Evolutionary conservation across 1,284 basidiomycete species (phyloP).

Genomic region (Leccinum pachyderme): DNA sequence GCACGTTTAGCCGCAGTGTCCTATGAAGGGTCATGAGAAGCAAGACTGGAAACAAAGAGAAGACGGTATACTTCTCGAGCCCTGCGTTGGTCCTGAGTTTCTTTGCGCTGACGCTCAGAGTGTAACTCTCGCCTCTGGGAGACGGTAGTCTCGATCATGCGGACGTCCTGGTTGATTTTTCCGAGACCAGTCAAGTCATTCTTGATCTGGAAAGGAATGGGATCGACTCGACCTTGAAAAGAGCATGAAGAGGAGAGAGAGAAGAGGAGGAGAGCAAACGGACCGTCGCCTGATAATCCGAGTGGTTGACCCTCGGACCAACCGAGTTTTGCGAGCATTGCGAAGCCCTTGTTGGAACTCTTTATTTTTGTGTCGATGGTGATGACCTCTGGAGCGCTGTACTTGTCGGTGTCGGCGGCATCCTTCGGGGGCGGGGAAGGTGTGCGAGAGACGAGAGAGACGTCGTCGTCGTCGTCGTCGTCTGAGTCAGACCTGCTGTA

Average conservation of each 20-base stretch:
- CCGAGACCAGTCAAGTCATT: constrained; percentile 74
- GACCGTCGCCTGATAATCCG: background rate
- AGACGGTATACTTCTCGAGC: constrained; percentile 57
- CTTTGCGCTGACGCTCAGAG: constrained; percentile 74
- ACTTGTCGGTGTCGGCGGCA: constrained; percentile 61
- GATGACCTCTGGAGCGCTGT: constrained; percentile 67
- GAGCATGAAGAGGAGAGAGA: background rate
- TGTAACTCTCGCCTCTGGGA: constrained; percentile 74
- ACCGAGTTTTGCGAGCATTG: constrained; percentile 75
- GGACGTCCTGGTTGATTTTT: constrained; percentile 70
- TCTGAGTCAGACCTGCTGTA: constrained; percentile 40
- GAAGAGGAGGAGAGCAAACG: background rate
- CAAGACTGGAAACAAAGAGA: constrained; percentile 3
- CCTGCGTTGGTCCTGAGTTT: constrained; percentile 71
- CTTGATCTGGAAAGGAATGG: constrained; percentile 77
- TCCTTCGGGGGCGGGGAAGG: constrained; percentile 54
- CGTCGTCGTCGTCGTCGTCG: constrained; percentile 55
- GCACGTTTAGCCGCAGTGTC: constrained; percentile 63
- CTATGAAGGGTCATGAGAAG: constrained; percentile 37
- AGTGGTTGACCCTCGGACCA: constrained; percentile 61
- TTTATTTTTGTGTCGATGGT: constrained; percentile 79
- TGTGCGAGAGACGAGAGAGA: constrained; percentile 69
- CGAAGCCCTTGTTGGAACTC: constrained; percentile 73
- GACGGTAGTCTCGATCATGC: constrained; percentile 79
- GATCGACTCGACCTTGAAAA: constrained; percentile 68